Conservation (phyloP, 495 filamentous ascomycete genomes). For the Baudoinia panamericana region DNA sequence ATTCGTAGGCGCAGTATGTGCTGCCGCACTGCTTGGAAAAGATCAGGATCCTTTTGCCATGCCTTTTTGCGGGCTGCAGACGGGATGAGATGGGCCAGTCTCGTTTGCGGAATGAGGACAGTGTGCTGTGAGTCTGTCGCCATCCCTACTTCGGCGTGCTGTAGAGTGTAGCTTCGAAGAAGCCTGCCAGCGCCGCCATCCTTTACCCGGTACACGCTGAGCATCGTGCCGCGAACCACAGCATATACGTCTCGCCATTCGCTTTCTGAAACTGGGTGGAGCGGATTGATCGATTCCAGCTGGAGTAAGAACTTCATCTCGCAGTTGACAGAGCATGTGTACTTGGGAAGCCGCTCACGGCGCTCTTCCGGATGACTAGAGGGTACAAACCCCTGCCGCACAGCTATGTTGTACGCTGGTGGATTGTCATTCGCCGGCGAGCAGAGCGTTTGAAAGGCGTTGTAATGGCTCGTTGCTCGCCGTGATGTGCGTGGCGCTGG, state of each 20-base stretch:
- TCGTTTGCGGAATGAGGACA: slow-evolving; percentile 25
- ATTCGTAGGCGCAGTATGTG: slow-evolving; percentile 49
- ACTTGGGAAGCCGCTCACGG: slow-evolving; percentile 8
- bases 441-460: slow-evolving; percentile 18
- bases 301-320: slow-evolving; percentile 12
- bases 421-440: slow-evolving; percentile 11
- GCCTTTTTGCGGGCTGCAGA: slow-evolving; percentile 20
- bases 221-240: slow-evolving; percentile 45
- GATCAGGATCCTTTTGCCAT: slow-evolving; percentile 25
- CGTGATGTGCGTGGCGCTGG: too few species aligned
- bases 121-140: slow-evolving; percentile 49
- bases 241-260: slow-evolving; percentile 34
- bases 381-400: slow-evolving; percentile 1
- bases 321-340: slow-evolving; percentile 8
- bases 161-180: slow-evolving; percentile 44
- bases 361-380: neutral
- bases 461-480: slow-evolving; percentile 18
- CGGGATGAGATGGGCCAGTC: slow-evolving; percentile 26
- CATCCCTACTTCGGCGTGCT: slow-evolving; percentile 53
- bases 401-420: slow-evolving; percentile 11
- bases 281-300: slow-evolving; percentile 16
- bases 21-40: slow-evolving; percentile 30
- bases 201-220: slow-evolving; percentile 41
- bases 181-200: slow-evolving; percentile 29
- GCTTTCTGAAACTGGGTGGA: slow-evolving; percentile 8